Evolutionary conservation across 371 early-diverging fungal genomes (phyloP).

Genomic region (Lichtheimia ramosa): DNA sequence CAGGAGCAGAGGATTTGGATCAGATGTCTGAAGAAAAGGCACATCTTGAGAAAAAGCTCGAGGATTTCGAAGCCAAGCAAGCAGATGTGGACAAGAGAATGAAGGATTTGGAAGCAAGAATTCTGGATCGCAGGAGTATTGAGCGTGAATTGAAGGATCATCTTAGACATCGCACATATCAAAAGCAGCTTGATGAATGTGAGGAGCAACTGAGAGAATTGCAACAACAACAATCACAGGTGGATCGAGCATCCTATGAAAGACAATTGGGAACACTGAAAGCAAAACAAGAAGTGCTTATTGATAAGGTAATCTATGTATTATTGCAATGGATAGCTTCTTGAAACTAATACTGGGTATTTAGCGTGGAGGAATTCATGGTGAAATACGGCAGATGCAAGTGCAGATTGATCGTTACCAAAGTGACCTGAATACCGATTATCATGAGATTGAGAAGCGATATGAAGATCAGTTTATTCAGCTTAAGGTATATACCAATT

Average conservation of each 20-base stretch:
- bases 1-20: slow-evolving; percentile 14
- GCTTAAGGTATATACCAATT: slow-evolving; percentile 49
- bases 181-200: slow-evolving; percentile 30
- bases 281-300: slow-evolving; percentile 44
- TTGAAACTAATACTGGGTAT: not conserved
- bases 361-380: slow-evolving; percentile 73
- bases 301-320: slow-evolving; percentile 46
- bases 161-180: slow-evolving; percentile 53
- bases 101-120: slow-evolving; percentile 47
- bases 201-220: slow-evolving; percentile 32
- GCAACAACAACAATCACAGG: slow-evolving; percentile 22
- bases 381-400: slow-evolving; percentile 87
- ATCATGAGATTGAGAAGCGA: slow-evolving; percentile 70
- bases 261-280: slow-evolving; percentile 36
- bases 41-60: slow-evolving; percentile 23
- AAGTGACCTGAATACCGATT: slow-evolving; percentile 74
- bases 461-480: slow-evolving; percentile 69
- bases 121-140: slow-evolving; percentile 42
- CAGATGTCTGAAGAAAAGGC: slow-evolving; percentile 18
- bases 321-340: not conserved
- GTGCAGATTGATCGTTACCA: slow-evolving; percentile 60
- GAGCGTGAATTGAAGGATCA: slow-evolving; percentile 73
- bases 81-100: slow-evolving; percentile 27
- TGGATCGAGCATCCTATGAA: slow-evolving; percentile 28
- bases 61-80: slow-evolving; percentile 8